These are phyloP conservation scores for Aspergillus nidulans DNA, from an alignment of 495 filamentous ascomycete species.

Conservation along the genomic window DNA sequence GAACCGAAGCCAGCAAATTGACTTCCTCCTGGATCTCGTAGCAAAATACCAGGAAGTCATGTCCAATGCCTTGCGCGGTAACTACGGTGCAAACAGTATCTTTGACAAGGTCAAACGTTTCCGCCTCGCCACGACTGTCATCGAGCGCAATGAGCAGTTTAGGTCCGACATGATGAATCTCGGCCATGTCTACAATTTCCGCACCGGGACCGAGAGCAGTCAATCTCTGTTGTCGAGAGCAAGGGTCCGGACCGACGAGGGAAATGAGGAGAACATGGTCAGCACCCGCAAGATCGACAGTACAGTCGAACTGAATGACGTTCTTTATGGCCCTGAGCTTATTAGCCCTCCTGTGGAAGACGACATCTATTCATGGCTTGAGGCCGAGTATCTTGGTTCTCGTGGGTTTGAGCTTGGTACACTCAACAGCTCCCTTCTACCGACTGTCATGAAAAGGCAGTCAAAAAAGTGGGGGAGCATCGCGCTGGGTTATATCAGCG, in stretches of 20 bases:
- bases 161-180: slow-evolving; percentile 17
- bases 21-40: slow-evolving; percentile 39
- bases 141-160: slow-evolving; percentile 39
- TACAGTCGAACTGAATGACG: not conserved
- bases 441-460: slow-evolving; percentile 49
- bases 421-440: slow-evolving; percentile 37
- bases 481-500: slow-evolving; percentile 41
- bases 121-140: slow-evolving; percentile 43
- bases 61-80: slow-evolving; percentile 32
- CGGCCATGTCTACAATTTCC: slow-evolving; percentile 2
- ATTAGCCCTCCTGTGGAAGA: not conserved
- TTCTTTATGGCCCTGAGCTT: not conserved
- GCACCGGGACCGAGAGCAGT: not conserved
- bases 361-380: slow-evolving; percentile 32
- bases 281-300: not conserved
- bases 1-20: slow-evolving; percentile 37
- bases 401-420: slow-evolving; percentile 38
- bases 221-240: not conserved
- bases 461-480: slow-evolving; percentile 50
- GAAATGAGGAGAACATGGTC: not conserved
- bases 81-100: slow-evolving; percentile 36
- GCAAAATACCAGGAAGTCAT: slow-evolving; percentile 39
- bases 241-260: not conserved
- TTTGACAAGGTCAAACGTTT: slow-evolving; percentile 32
- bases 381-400: slow-evolving; percentile 22